phyloP scores from a whole-genome alignment of 306 rosid genomes.

The Trifolium fragiferum region DNA sequence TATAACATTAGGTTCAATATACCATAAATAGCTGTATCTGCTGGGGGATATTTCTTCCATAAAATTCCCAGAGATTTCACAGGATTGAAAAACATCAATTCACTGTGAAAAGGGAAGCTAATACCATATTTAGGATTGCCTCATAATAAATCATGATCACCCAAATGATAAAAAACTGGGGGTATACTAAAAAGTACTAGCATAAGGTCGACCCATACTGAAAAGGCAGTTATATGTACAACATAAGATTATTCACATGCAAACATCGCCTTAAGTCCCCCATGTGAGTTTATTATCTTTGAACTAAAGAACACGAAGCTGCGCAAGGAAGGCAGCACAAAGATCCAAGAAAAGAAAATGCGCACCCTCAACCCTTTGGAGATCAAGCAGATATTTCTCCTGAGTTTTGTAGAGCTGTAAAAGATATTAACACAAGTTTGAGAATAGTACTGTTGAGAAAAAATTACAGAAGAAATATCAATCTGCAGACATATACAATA shows the following conservation, averaged over 20 bases:
- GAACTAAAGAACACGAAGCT: slow-evolving; percentile 70
- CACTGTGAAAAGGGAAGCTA: slow-evolving; percentile 39
- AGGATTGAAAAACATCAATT: slow-evolving; percentile 37
- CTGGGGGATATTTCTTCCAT: slow-evolving; percentile 26
- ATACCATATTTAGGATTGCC: slow-evolving; percentile 43
- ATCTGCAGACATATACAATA: background rate
- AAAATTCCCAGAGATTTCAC: slow-evolving; percentile 30
- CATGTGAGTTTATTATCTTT: slow-evolving; percentile 34
- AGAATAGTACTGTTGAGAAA: slow-evolving; percentile 1
- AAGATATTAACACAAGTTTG: slow-evolving; percentile 34
- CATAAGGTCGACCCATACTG: slow-evolving; percentile 30
- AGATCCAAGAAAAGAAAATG: slow-evolving; percentile 95
- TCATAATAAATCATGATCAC: slow-evolving; percentile 46
- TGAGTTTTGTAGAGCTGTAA: slow-evolving; percentile 82
- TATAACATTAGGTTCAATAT: slow-evolving; percentile 40
- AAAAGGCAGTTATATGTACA: slow-evolving; percentile 54
- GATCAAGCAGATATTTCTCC: slow-evolving; percentile 92
- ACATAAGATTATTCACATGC: slow-evolving; percentile 52
- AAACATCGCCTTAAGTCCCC: slow-evolving; percentile 28
- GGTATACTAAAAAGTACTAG: slow-evolving; percentile 32
- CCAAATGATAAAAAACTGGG: slow-evolving; percentile 55
- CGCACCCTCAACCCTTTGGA: slow-evolving; percentile 92
- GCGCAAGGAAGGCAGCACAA: slow-evolving; percentile 91
- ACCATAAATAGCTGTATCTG: slow-evolving; percentile 25
- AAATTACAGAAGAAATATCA: slow-evolving; percentile 9